phyloP scores from a whole-genome alignment of 306 rosid species.

The Potentilla sterilis region DNA sequence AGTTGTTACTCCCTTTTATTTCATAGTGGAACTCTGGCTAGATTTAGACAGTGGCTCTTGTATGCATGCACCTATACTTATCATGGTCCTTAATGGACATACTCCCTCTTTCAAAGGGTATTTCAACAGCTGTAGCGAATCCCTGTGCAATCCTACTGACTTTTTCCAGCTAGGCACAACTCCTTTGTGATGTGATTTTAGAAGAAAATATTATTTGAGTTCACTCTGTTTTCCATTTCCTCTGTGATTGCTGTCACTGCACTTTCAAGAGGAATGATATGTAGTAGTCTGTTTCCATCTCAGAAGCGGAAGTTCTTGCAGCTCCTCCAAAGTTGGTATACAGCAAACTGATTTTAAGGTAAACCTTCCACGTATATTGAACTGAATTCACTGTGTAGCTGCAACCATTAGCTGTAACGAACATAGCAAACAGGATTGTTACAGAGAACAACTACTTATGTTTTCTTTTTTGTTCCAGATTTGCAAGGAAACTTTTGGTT shows the following conservation, averaged over 20 bases:
- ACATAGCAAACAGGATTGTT: background rate
- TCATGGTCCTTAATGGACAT: background rate
- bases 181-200: background rate
- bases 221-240: conserved; percentile 12
- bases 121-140: background rate
- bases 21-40: background rate
- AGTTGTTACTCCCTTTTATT: background rate
- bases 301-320: conserved; percentile 85
- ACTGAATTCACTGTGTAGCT: conserved; percentile 9
- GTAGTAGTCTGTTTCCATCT: conserved; percentile 31
- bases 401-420: conserved; percentile 1
- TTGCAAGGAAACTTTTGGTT: conserved; percentile 77
- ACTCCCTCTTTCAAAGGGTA: background rate
- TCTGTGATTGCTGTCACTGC: background rate
- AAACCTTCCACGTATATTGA: conserved; percentile 20
- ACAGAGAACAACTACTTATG: conserved; percentile 6
- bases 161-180: background rate
- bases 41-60: background rate
- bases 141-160: background rate
- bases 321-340: conserved; percentile 96
- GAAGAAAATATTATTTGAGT: background rate
- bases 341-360: conserved; percentile 84
- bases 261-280: conserved; percentile 21
- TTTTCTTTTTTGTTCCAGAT: conserved; percentile 46
- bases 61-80: background rate